Evolutionary conservation across 1,139 yeast genomes (phyloP).

Genomic region (Lodderomyces pseudojiufengensis): DNA sequence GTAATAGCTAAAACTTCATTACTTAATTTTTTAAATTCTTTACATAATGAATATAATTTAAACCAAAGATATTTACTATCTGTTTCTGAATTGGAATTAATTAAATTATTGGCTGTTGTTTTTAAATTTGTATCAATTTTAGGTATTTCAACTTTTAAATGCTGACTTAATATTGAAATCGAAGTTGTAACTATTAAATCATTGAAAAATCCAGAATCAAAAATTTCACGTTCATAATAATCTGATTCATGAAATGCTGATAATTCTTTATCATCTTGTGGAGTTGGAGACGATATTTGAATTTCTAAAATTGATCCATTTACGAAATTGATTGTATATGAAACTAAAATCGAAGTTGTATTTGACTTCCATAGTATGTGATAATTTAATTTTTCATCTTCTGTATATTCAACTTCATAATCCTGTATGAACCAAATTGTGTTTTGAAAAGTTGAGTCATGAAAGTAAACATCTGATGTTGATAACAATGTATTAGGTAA

Average conservation of each 20-base stretch:
- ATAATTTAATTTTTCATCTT: constrained; percentile 18
- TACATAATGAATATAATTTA: constrained; percentile 59
- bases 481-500: constrained; percentile 19
- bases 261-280: constrained; percentile 17
- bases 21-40: constrained; percentile 57
- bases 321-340: constrained; percentile 18
- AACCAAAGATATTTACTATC: constrained; percentile 38
- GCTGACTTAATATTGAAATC: constrained; percentile 29
- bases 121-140: constrained; percentile 14
- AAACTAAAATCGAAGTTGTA: constrained; percentile 43
- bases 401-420: constrained; percentile 25
- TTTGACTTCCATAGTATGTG: constrained; percentile 63
- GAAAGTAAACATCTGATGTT: constrained; percentile 8
- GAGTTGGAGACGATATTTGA: constrained; percentile 19
- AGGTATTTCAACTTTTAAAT: constrained; percentile 15
- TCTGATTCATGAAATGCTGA: constrained; percentile 29
- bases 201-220: constrained; percentile 48
- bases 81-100: constrained; percentile 13
- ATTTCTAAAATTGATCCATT: constrained; percentile 19
- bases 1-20: constrained; percentile 44
- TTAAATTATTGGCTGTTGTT: constrained; percentile 21
- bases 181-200: constrained; percentile 41
- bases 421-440: constrained; percentile 52
- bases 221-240: constrained; percentile 39
- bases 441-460: constrained; percentile 13